Evolutionary conservation across 2,329 filamentous ascomycete species (phyloP).

Genomic region (Aspergillus fumigatus): DNA sequence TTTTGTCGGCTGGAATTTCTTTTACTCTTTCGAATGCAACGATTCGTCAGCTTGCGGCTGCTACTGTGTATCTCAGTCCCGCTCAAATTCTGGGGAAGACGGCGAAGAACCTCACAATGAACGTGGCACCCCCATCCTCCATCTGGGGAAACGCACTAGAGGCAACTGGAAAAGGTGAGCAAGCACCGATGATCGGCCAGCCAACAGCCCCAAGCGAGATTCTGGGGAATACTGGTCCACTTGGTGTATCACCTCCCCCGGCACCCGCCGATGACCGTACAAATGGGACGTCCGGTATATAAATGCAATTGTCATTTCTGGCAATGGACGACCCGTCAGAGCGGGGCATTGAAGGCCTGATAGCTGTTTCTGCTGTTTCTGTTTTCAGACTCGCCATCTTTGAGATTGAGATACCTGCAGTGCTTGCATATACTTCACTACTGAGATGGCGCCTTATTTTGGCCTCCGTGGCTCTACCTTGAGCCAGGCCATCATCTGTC

Average conservation of each 20-base stretch:
- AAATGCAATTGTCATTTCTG: not conserved
- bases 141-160: not conserved
- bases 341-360: not conserved
- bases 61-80: too few species aligned
- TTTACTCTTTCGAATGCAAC: not conserved
- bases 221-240: not conserved
- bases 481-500: constrained; percentile 19
- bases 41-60: not conserved
- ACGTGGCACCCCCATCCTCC: not conserved
- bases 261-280: not conserved
- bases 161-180: not conserved
- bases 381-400: not conserved
- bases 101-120: not conserved
- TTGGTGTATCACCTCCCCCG: not conserved
- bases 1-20: not conserved
- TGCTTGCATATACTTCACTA: not conserved
- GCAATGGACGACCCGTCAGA: not conserved
- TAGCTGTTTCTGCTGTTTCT: too few species aligned
- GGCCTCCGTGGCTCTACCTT: constrained; percentile 20
- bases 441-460: constrained; percentile 13
- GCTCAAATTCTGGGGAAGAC: not conserved
- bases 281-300: not conserved
- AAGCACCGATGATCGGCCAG: not conserved
- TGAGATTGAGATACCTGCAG: not conserved
- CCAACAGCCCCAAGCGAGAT: not conserved